Percentiles rank a stretch among this genome's conserved stretches.
Evolutionary conservation across 225 moss, liverwort and hornwort genomes (phyloP).

Genomic region (Pseudoscleropodium purum): DNA sequence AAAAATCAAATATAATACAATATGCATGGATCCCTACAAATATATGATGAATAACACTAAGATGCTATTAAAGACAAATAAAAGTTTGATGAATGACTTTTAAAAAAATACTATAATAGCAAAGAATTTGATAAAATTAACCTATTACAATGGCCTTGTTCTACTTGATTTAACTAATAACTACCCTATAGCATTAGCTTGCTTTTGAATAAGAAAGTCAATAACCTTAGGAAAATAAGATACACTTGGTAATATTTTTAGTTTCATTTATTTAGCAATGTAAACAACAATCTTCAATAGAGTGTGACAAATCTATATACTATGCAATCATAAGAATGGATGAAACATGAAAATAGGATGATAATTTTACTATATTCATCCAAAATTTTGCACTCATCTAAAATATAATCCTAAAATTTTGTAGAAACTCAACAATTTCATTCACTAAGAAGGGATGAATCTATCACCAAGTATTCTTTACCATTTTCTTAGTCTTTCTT

Average conservation of each 20-base stretch:
- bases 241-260: neutral
- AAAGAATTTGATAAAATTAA: neutral
- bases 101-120: rapidly evolving
- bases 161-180: rapidly evolving
- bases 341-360: neutral
- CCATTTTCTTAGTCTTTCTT: neutral
- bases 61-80: rapidly evolving
- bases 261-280: neutral
- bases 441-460: neutral
- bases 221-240: rapidly evolving
- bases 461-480: neutral
- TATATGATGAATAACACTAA: rapidly evolving
- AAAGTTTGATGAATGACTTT: neutral
- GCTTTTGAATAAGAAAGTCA: neutral
- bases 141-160: rapidly evolving
- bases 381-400: rapidly evolving
- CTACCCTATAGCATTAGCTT: too few relatives aligned
- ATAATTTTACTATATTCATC: rapidly evolving
- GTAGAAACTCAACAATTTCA: neutral
- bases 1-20: rapidly evolving
- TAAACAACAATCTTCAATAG: neutral
- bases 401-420: rapidly evolving
- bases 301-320: neutral
- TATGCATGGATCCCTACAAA: rapidly evolving
- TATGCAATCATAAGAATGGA: rapidly evolving